Percentiles rank a stretch among this genome's conserved stretches.
These are phyloP conservation scores for Silene latifolia DNA, from an alignment of 148 eudicot species.

Conservation along the genomic window DNA sequence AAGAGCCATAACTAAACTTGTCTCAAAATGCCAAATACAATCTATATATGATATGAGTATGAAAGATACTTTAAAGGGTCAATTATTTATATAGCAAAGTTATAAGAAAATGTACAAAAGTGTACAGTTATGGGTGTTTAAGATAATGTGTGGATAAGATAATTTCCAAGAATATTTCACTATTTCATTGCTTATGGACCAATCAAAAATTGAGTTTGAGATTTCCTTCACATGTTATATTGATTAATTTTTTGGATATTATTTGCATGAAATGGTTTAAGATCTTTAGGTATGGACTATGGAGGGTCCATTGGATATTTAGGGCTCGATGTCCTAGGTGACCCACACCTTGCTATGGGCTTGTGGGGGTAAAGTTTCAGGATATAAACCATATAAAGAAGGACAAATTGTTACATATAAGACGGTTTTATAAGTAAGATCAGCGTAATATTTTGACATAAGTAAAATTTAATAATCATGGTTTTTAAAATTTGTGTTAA, in stretches of 20 bases:
- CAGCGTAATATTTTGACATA: too few relatives aligned
- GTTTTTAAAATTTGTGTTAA: too few relatives aligned
- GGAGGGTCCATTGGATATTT: conserved; percentile 18
- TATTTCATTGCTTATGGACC: conserved; percentile 30
- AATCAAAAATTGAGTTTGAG: conserved; percentile 37
- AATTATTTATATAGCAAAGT: conserved; percentile 18
- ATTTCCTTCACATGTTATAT: conserved; percentile 27
- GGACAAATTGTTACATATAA: background rate
- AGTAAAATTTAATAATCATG: too few relatives aligned
- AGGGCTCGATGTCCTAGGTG: conserved; percentile 21
- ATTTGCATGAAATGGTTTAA: background rate
- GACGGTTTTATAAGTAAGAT: too few relatives aligned
- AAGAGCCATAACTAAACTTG: conserved; percentile 47
- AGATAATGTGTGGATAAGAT: conserved; percentile 26
- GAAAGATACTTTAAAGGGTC: conserved; percentile 6
- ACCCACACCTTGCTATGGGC: conserved; percentile 27
- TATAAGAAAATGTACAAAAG: conserved; percentile 5
- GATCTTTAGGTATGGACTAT: background rate
- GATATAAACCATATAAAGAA: background rate
- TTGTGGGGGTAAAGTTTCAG: conserved; percentile 3
- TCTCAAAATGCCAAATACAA: background rate
- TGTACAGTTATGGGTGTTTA: background rate
- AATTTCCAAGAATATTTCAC: conserved; percentile 3
- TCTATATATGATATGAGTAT: background rate
- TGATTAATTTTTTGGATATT: background rate